phyloP scores from a whole-genome alignment of 116 monocot genomes.

The Phalaenopsis hybrid region DNA sequence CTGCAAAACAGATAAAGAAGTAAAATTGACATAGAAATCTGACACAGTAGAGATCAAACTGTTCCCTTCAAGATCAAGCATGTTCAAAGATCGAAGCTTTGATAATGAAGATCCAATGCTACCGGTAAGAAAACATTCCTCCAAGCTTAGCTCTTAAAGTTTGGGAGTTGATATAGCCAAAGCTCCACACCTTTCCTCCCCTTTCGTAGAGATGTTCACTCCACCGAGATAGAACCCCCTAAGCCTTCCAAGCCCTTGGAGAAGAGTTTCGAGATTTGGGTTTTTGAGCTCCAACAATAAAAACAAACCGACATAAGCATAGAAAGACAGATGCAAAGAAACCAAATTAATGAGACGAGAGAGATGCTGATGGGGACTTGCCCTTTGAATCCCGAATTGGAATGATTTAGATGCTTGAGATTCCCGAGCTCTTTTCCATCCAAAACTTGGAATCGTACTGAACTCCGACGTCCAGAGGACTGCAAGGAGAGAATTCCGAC shows the following conservation, averaged over 20 bases:
- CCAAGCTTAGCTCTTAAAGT: conserved; percentile 44
- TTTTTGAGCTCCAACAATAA: conserved; percentile 14
- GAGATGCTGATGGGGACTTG: conserved; percentile 7
- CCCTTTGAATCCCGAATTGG: too few relatives aligned
- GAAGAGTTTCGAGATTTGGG: conserved; percentile 21
- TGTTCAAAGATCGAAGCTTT: conserved; percentile 20
- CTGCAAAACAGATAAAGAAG: conserved; percentile 31
- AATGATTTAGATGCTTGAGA: too few relatives aligned
- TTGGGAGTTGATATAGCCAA: conserved; percentile 21
- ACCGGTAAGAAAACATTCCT: conserved; percentile 38
- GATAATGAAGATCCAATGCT: conserved; percentile 35
- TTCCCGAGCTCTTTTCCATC: too few relatives aligned
- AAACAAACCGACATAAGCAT: not conserved
- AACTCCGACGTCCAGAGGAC: too few relatives aligned
- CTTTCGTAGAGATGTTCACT: conserved; percentile 41
- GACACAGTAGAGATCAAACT: conserved; percentile 35
- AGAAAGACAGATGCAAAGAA: conserved; percentile 47
- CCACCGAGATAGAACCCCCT: conserved; percentile 40
- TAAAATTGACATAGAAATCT: conserved; percentile 42
- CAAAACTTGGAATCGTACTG: too few relatives aligned
- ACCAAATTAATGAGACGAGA: conserved; percentile 23
- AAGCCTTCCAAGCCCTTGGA: conserved; percentile 35
- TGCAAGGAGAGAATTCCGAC: too few relatives aligned
- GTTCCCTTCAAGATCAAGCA: conserved; percentile 42
- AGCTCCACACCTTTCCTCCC: conserved; percentile 32